These are phyloP conservation scores for Inonotus hispidus DNA, from an alignment of 1,284 basidiomycete species.

Conservation along the genomic window DNA sequence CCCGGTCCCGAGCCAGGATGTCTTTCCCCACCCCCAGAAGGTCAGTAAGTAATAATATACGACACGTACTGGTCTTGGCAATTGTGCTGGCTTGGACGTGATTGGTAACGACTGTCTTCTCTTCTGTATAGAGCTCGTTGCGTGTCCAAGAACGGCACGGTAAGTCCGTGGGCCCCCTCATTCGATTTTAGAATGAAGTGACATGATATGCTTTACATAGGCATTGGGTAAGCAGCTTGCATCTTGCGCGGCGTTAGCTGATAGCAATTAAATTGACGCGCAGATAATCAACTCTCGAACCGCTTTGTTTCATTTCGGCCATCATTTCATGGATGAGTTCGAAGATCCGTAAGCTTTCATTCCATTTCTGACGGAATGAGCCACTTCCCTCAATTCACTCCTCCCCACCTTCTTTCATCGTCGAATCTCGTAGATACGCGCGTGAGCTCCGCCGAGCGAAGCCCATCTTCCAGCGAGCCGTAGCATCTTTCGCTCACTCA, in stretches of 20 bases:
- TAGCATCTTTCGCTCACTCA: conserved; percentile 41
- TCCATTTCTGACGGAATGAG: not conserved
- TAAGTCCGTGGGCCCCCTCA: conserved; percentile 25
- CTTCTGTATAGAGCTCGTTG: conserved; percentile 51
- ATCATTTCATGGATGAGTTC: conserved; percentile 49
- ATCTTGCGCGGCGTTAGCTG: not conserved
- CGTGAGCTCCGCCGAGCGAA: conserved; percentile 49
- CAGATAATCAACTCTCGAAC: conserved; percentile 60
- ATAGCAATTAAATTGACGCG: not conserved
- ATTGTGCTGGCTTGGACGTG: conserved; percentile 2
- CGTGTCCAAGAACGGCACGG: conserved; percentile 62
- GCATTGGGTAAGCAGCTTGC: conserved; percentile 49
- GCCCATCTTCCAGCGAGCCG: conserved; percentile 45
- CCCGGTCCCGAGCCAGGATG: conserved; percentile 64
- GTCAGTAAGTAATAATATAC: conserved; percentile 28
- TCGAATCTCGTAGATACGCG: conserved; percentile 40
- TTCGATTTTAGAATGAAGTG: not conserved
- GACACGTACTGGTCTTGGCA: no score
- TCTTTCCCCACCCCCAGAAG: conserved; percentile 53
- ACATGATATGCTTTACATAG: conserved; percentile 29
- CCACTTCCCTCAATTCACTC: not conserved
- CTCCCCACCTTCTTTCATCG: not conserved
- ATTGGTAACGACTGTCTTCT: not conserved
- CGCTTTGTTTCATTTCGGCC: conserved; percentile 56
- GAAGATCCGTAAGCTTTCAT: conserved; percentile 51